Base-by-base conservation (phyloP, 2,329 filamentous ascomycete genomes). In the Coccinonectria pachysandricola region DNA sequence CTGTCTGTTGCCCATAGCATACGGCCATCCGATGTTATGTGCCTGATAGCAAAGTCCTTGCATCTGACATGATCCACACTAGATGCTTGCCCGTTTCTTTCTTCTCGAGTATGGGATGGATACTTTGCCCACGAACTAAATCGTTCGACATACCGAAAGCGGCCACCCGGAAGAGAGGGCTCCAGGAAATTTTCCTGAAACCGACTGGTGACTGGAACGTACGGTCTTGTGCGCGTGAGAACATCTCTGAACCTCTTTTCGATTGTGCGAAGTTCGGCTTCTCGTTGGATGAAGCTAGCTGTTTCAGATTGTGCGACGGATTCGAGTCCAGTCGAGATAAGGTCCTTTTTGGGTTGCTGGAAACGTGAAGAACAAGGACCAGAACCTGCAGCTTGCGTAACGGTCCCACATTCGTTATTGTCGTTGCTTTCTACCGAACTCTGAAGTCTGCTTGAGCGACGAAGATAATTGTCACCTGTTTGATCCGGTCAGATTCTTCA, bases 231-330 rank as follows among this genome's bases (percentile, higher is more conserved):
- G 3, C 45, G 47, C 9, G 49, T 24, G 3, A 53, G 30, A 5
- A 48, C 42, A n/a, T 54, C 39, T 8, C 50, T 48, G 26, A 65
- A 62, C n/a, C 58, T 50, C 29, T 54, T 54, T 27, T 58, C 48
- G 12, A 64, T 53, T 1, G 53, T 54, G 19, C 33, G 42, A 8
- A 59, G 44, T 38, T 62, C 59, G 7, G 40, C 39, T 27, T 62
- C 59, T 25, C 52, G 52, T 14, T 52, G 51, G 13, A 42, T 41
- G 19, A 57, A 56, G 31, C 54, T 58, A 2, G 49, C 45, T n/a
- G 53, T 52, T 24, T 59, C 54, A 2, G 59, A 57, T 6, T 37
- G 34, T 6, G 40, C n/a, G 15, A 15, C 23, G 22, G 8, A 24
- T 7, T 13, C 4, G 4, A 9, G 9, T 8, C 7, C 19, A 14